Base-by-base conservation (phyloP, 768 basidiomycete species). In the Russula emetica region DNA sequence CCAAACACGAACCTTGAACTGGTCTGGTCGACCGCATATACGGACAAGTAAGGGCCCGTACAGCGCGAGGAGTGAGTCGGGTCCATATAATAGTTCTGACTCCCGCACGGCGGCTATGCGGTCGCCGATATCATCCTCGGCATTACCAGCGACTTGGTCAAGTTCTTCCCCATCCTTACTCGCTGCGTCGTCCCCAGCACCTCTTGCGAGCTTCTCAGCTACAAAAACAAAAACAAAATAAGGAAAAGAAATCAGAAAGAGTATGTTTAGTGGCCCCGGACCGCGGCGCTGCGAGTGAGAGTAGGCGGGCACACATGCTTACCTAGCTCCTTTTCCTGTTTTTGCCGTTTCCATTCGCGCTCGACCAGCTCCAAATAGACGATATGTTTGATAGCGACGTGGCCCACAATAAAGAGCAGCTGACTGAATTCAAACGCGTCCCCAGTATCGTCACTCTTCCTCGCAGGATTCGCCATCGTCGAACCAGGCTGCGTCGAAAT, bases 81-180 rank as follows among this genome's bases (percentile, higher is more conserved):
- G 78, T 1, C 94, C 92, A 68, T 92, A 94, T 16, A 98, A 77
- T 53, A 98, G 78, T 74, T 98, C 95, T 4, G 80, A 81, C 77
- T 99, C 97, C 34, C 94, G 80, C 60, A 97, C 83, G 2, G 77
- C 82, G 2, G 88, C 86, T 44, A 99, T 90, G 10, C 88, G 82
- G 62, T 99, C 97, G 16, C 94, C 97, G 68, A 98, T 96, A 70
- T 99, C 97, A 71, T 99, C 97, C 73, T 99, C 97, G 5, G 94
- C 94, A 71, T 95, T 96, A 7, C 97, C 97, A 9, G 90, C 94
- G 11, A 98, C 96, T 70, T 96, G 94, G 68, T 99, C 97, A 0
- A 98, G 85, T 72, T 99, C 97, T 71, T 97, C 94, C 18, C 77
- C 80, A 44, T 81, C 76, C 63, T 80, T 91, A 40, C 82, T 74